Evolutionary conservation across 495 filamentous ascomycete species (phyloP), one percentile per base, ranked within the genome.

Genomic region (Annulohypoxylon bovei): DNA sequence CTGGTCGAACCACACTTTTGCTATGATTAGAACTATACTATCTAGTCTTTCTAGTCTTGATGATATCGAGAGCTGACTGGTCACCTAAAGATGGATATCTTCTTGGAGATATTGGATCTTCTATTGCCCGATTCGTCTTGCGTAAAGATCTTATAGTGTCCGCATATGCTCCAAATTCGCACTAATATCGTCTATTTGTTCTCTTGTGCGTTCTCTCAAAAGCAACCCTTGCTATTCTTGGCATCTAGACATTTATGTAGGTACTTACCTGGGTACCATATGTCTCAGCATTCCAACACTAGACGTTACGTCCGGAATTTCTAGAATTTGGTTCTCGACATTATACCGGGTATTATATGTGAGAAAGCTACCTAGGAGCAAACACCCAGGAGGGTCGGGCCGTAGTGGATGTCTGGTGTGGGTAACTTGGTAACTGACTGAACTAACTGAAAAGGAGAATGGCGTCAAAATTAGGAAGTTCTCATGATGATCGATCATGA

Each of bases 311-410:
- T 46, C 27, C 6, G 8, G 23, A 20, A 12, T 28, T 40, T 62
- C 46, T 42, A 53, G 32, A 52, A 62, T 12, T 16, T 39, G 12
- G 27, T 39, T 52, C 22, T 50, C 14, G 1, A 28, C 12, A 28
- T 50, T 50, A 50, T 50, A 25, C 12, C 12, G 23, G 14, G 23
- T 50, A 50, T 50, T 50, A 50, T 28, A 50, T 50, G 46, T 27
- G 9, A 50, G 22, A 50, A 14, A 28, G 46, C 11, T 49, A 49
- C 20, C 20, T 27, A 25, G 44, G 9, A 42, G 35, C 18, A 32
- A 60, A 35, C 32, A 69, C 7, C 40, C n/a, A 53, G 42, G 46
- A 65, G 68, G 68, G 47, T 32, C 56, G 68, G 68, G 32, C 68
- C 68, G 68, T 62, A 20, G 44, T 44, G 62, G 62, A 50, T 66